Percentiles rank a stretch among this genome's conserved stretches.
These are phyloP conservation scores for Bipolaris oryzae DNA, from an alignment of 2,329 filamentous ascomycete genomes.

Conservation along the genomic window DNA sequence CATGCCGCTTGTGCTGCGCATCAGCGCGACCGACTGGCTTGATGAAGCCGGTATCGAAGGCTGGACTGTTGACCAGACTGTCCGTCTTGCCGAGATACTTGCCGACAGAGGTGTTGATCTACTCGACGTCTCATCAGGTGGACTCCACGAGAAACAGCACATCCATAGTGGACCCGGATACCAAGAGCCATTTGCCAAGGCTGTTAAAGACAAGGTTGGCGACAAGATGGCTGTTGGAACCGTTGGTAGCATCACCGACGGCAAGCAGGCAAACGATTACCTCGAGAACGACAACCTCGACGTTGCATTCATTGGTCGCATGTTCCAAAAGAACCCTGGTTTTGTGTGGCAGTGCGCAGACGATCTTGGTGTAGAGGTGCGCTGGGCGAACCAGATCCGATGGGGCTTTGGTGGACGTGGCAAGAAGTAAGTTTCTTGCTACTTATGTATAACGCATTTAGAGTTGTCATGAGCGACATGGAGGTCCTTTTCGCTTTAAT, in stretches of 20 bases:
- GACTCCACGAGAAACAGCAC: slow-evolving; percentile 67
- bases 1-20: slow-evolving; percentile 75
- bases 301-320: slow-evolving; percentile 73
- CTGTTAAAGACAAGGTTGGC: slow-evolving; percentile 75
- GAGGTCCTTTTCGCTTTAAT: neutral
- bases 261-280: slow-evolving; percentile 63
- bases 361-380: slow-evolving; percentile 71
- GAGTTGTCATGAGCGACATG: neutral
- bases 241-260: slow-evolving; percentile 75
- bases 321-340: slow-evolving; percentile 82
- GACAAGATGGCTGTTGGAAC: slow-evolving; percentile 73
- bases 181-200: slow-evolving; percentile 74
- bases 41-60: slow-evolving; percentile 64
- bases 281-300: slow-evolving; percentile 59
- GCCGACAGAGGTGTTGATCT: slow-evolving; percentile 78
- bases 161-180: slow-evolving; percentile 68
- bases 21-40: slow-evolving; percentile 79
- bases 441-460: neutral
- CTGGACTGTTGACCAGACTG: slow-evolving; percentile 71
- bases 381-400: slow-evolving; percentile 74
- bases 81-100: slow-evolving; percentile 68
- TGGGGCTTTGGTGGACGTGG: slow-evolving; percentile 62
- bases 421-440: slow-evolving; percentile 40
- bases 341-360: slow-evolving; percentile 76
- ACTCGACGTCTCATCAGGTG: slow-evolving; percentile 80